These are phyloP conservation scores for Hansfordia pulvinata DNA, from an alignment of 2,329 filamentous ascomycete genomes.

Conservation along the genomic window DNA sequence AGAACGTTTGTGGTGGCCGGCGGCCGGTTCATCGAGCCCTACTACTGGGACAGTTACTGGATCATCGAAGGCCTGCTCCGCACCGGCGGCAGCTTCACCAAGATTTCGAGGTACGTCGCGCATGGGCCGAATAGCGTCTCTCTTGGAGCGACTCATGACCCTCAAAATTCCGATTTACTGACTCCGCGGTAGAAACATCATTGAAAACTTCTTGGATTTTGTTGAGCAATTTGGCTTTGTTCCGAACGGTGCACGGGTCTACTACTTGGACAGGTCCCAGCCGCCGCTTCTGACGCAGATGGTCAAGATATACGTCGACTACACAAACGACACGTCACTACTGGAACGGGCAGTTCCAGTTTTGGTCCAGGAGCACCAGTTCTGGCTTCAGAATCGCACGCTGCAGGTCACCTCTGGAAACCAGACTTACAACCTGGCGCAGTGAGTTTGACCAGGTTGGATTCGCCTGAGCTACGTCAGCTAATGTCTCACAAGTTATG, in stretches of 20 bases:
- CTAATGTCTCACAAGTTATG: conserved; percentile 25
- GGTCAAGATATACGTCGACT: conserved; percentile 49
- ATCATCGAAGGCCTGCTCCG: conserved; percentile 52
- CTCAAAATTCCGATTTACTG: background rate
- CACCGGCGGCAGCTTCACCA: conserved; percentile 47
- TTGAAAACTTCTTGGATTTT: conserved; percentile 57
- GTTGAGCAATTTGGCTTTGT: conserved; percentile 52
- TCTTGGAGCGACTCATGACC: background rate
- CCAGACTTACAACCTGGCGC: conserved; percentile 40
- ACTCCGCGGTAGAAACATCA: conserved; percentile 33
- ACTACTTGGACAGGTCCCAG: conserved; percentile 57
- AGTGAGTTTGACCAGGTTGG: conserved; percentile 20
- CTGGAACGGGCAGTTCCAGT: conserved; percentile 47
- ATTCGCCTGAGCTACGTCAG: no score
- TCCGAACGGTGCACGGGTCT: conserved; percentile 53
- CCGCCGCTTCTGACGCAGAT: conserved; percentile 53
- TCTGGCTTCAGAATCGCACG: conserved; percentile 48
- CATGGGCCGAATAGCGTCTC: no score
- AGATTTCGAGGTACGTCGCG: conserved; percentile 43
- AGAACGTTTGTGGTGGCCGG: conserved; percentile 58
- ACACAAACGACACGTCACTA: conserved; percentile 49
- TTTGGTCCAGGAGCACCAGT: conserved; percentile 48
- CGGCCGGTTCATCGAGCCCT: conserved; percentile 57
- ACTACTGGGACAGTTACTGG: conserved; percentile 63
- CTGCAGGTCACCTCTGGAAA: conserved; percentile 32